A percentile compares a stretch with the other conserved stretches of the same genome.
Evolutionary conservation across 1,284 basidiomycete genomes (phyloP).

Genomic region (Inonotus obliquus): DNA sequence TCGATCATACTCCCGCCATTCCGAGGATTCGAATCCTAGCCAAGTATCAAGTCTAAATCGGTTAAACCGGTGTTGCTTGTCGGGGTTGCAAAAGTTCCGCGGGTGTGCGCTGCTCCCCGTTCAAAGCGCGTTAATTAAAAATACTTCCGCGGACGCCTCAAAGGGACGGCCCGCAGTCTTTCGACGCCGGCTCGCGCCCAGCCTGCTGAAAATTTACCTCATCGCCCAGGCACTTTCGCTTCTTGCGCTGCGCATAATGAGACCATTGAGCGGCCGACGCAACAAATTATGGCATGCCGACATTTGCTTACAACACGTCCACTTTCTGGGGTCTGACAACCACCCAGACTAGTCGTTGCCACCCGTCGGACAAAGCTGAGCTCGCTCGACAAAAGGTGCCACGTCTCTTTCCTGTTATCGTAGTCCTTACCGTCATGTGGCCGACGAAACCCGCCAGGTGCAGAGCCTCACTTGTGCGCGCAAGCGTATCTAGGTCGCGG

Average conservation of each 20-base stretch:
- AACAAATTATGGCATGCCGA: neutral
- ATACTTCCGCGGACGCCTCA: constrained; percentile 12
- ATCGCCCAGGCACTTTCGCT: constrained; percentile 3
- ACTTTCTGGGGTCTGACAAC: neutral
- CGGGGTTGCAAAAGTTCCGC: constrained; percentile 6
- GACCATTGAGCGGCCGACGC: neutral
- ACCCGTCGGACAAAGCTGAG: neutral
- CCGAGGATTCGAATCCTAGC: too few species aligned
- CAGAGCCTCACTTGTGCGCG: neutral
- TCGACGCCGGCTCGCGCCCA: neutral
- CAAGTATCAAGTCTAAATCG: neutral
- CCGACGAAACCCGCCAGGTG: neutral
- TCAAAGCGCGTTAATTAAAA: neutral
- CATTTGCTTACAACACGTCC: neutral
- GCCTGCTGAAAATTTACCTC: neutral
- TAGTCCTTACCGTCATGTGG: neutral
- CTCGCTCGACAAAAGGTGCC: neutral
- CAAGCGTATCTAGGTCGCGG: neutral
- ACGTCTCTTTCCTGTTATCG: neutral
- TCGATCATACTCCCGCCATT: neutral
- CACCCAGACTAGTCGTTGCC: neutral
- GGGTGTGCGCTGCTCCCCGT: neutral
- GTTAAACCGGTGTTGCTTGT: neutral
- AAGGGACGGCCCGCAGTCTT: neutral
- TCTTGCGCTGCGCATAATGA: neutral